phyloP scores from a whole-genome alignment of 495 filamentous ascomycete genomes.

The Podospora fimiseda region DNA sequence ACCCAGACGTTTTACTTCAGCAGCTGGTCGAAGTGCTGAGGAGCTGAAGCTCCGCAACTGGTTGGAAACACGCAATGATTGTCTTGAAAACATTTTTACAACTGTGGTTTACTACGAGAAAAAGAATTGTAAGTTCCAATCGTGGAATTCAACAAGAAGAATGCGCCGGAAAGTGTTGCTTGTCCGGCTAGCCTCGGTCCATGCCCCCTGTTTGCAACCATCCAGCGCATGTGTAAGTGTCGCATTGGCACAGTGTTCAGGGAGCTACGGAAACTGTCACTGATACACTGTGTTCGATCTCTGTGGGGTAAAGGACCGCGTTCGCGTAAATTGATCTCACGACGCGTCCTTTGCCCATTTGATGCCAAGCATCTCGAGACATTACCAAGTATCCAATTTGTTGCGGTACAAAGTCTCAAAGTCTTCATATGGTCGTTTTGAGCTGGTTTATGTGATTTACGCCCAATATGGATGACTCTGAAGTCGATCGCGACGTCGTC shows the following conservation, averaged over 20 bases:
- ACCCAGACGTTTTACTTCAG: constrained; percentile 80
- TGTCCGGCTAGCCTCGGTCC: constrained; percentile 1
- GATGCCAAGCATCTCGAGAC: neutral
- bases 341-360: neutral
- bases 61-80: constrained; percentile 28
- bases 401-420: neutral
- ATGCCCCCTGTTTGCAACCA: neutral
- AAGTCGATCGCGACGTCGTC: constrained; percentile 50
- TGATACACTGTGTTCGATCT: neutral
- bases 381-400: neutral
- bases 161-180: constrained; percentile 3
- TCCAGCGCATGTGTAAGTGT: neutral
- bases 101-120: neutral
- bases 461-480: constrained; percentile 44
- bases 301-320: no score
- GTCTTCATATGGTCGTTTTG: constrained; percentile 6
- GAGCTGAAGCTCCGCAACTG: constrained; percentile 49
- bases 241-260: no score
- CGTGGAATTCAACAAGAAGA: no score
- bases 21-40: constrained; percentile 45
- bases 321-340: neutral
- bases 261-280: no score
- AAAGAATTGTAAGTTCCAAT: neutral
- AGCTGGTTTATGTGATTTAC: constrained; percentile 10
- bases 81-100: constrained; percentile 21